These are phyloP conservation scores for Prinsepia uniflora DNA, from an alignment of 306 rosid genomes.

Conservation along the genomic window DNA sequence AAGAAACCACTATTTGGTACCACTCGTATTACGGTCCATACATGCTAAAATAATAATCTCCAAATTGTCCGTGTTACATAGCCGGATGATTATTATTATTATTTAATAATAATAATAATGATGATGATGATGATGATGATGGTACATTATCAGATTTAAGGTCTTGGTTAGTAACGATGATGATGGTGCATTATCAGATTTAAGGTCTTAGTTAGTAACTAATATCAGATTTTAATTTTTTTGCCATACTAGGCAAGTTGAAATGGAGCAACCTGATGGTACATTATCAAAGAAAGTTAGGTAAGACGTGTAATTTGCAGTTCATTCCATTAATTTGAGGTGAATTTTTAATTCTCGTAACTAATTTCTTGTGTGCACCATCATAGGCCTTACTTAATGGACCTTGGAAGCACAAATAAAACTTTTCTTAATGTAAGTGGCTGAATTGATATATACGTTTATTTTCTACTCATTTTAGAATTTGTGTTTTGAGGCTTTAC, in stretches of 20 bases:
- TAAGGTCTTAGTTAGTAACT: neutral
- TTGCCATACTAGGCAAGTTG: constrained; percentile 64
- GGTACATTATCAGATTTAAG: too few relatives aligned
- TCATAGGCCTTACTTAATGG: constrained; percentile 90
- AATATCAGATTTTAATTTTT: constrained; percentile 9
- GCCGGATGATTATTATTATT: too few relatives aligned
- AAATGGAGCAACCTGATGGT: constrained; percentile 82
- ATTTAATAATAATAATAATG: too few relatives aligned
- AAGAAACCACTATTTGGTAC: too few relatives aligned
- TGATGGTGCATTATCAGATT: too few relatives aligned
- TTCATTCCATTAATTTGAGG: neutral
- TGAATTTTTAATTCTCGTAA: constrained; percentile 18
- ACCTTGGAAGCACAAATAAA: constrained; percentile 99
- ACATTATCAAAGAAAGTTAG: constrained; percentile 47
- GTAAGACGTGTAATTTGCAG: constrained; percentile 34
- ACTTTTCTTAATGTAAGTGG: constrained; percentile 80
- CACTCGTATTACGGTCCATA: too few relatives aligned
- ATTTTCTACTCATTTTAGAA: constrained; percentile 9
- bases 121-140: too few relatives aligned
- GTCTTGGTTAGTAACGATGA: too few relatives aligned
- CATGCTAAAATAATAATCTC: too few relatives aligned
- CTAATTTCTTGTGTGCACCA: constrained; percentile 25
- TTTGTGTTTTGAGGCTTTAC: constrained; percentile 18
- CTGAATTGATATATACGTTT: neutral
- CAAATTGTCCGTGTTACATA: too few relatives aligned